Evolutionary conservation across 2,329 filamentous ascomycete species (phyloP).

Genomic region (Verticillium zaregamsianum): DNA sequence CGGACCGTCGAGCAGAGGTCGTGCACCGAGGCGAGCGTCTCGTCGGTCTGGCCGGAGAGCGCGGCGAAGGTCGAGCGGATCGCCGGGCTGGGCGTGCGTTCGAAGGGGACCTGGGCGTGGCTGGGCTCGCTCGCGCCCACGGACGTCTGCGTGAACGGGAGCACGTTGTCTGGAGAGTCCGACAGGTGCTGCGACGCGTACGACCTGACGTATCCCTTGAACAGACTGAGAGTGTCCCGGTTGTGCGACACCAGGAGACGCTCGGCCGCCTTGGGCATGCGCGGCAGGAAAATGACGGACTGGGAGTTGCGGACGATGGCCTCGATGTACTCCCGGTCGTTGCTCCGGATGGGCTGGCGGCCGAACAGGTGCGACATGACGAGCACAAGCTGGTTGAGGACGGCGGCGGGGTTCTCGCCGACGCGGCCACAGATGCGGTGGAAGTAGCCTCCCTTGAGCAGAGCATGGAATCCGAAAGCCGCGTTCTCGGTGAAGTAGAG

Average conservation of each 20-base stretch:
- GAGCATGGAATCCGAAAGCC: conserved; percentile 71
- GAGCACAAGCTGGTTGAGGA: conserved; percentile 59
- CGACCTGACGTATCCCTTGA: conserved; percentile 63
- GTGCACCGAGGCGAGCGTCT: conserved; percentile 55
- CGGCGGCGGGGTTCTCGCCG: conserved; percentile 39
- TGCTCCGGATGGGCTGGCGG: conserved; percentile 55
- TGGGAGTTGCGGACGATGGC: conserved; percentile 40
- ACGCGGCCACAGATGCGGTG: conserved; percentile 55
- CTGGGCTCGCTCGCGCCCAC: conserved; percentile 28
- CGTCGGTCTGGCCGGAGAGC: conserved; percentile 63
- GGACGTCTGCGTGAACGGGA: conserved; percentile 56
- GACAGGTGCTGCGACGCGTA: conserved; percentile 62
- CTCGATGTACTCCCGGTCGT: conserved; percentile 6
- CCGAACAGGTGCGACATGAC: conserved; percentile 69
- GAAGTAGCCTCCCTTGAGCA: conserved; percentile 69
- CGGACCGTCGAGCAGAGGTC: conserved; percentile 65
- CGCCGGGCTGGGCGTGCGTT: conserved; percentile 31
- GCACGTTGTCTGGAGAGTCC: conserved; percentile 40
- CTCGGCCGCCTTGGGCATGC: conserved; percentile 54
- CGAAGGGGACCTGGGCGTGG: conserved; percentile 17
- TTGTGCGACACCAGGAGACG: conserved; percentile 59
- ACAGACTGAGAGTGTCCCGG: conserved; percentile 59
- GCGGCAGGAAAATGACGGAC: conserved; percentile 38
- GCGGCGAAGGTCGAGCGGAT: conserved; percentile 67
- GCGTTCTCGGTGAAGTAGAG: conserved; percentile 75